phyloP scores from a whole-genome alignment of 2,329 filamentous ascomycete genomes.

The Camptophora hylomeconis region DNA sequence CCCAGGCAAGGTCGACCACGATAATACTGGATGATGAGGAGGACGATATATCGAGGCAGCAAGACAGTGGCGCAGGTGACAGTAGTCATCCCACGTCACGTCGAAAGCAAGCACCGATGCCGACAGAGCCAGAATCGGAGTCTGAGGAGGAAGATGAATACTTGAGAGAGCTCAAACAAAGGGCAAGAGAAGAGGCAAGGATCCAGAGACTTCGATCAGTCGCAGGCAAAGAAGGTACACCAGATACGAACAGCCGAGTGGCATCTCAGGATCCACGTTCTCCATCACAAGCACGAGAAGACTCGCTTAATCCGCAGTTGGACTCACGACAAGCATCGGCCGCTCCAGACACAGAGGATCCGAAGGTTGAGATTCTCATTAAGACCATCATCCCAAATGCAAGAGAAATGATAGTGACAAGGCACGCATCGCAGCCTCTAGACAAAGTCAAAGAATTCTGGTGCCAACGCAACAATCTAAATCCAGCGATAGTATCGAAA shows the following conservation, averaged over 20 bases:
- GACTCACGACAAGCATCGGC: slow-evolving; percentile 7
- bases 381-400: slow-evolving; percentile 52
- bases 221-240: neutral
- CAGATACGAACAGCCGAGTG: slow-evolving; percentile 1
- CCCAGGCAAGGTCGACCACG: neutral
- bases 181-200: slow-evolving; percentile 27
- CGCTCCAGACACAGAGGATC: slow-evolving; percentile 25
- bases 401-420: slow-evolving; percentile 47
- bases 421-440: slow-evolving; percentile 55
- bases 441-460: slow-evolving; percentile 56
- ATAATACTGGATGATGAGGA: slow-evolving; percentile 6
- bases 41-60: slow-evolving; percentile 3
- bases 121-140: slow-evolving; percentile 8
- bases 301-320: slow-evolving; percentile 1
- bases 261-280: slow-evolving; percentile 2
- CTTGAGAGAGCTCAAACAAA: slow-evolving; percentile 27
- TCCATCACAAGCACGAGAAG: slow-evolving; percentile 8
- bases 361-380: slow-evolving; percentile 52
- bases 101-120: slow-evolving; percentile 3
- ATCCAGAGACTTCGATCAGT: slow-evolving; percentile 15
- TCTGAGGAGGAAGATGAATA: slow-evolving; percentile 28
- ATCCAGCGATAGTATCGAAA: slow-evolving; percentile 34
- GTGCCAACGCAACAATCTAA: slow-evolving; percentile 49
- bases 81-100: slow-evolving; percentile 1
- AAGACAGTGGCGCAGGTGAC: slow-evolving; percentile 1